Base-by-base conservation (phyloP, 768 basidiomycete species). In the Mycena olivaceomarginata region DNA sequence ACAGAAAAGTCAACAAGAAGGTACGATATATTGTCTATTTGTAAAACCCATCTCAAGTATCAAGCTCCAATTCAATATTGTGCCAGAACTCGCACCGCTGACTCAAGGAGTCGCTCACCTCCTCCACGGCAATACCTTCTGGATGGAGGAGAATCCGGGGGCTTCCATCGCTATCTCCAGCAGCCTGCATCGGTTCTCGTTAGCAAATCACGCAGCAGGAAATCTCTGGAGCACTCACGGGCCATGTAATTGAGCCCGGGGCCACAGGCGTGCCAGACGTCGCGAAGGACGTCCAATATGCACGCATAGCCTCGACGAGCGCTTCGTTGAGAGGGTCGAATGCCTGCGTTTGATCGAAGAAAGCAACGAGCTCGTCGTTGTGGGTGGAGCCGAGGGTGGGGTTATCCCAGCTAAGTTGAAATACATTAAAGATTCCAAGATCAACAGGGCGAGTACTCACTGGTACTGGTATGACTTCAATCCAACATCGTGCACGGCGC, bases 201-300 rank as follows among this genome's bases (percentile, higher is more conserved):
- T 43, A 45, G 31, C 59, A 15, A 8, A 25, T 13, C 10, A 40
- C 11, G 31, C 31, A 45, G 43, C 16, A 37, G 12, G 4, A 63
- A n/a, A 43, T 9, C 9, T 20, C 9, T 56, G 56, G 56, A 53
- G 40, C 12, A 65, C 83, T 68, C 70, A 87, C 87, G 62, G 79
- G 73, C 87, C 87, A 88, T 1, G 60, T 67, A 6, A 79, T 40
- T 60, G 69, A 70, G 20, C 70, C 75, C 6, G 65, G 67, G 3
- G 85, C 81, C 2, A 74, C 78, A 3, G 88, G 88, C 20, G 73
- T 75, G 7, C 85, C 85, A 22, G 77, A 80, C 0, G 85, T 85
- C n/a, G 85, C 88, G 64, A 89, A 89, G 8, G 86, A 87, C 1
- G 86, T 87, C 83, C 84, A 89, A 69, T 82, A 88, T 63, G 86